These are phyloP conservation scores for Eremothecium gossypii DNA, from an alignment of 1,139 yeast species.

Conservation along the genomic window DNA sequence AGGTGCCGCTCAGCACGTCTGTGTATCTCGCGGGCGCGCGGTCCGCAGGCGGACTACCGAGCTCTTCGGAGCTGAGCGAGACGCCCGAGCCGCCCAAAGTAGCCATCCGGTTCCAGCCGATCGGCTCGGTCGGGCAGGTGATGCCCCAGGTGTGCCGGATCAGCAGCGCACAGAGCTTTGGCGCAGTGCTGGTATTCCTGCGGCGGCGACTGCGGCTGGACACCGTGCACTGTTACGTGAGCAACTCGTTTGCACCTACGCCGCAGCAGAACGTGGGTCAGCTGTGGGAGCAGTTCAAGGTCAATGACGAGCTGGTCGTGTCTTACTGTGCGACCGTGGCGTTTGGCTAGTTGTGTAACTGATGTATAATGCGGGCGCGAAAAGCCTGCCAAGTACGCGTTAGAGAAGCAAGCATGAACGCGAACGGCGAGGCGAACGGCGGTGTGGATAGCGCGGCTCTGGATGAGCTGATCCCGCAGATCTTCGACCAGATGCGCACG, in stretches of 20 bases:
- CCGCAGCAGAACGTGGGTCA: constrained; percentile 28
- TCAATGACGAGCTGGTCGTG: constrained; percentile 25
- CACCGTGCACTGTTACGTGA: constrained; percentile 26
- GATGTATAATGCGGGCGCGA: neutral
- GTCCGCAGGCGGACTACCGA: neutral
- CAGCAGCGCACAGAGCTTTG: constrained; percentile 23
- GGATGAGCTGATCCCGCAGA: constrained; percentile 24
- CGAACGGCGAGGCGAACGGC: no score
- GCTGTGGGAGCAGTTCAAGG: constrained; percentile 27
- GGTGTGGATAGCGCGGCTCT: constrained; percentile 8
- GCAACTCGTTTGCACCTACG: constrained; percentile 30
- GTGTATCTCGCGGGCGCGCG: constrained; percentile 2
- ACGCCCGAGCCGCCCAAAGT: constrained; percentile 12
- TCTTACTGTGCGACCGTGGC: constrained; percentile 30
- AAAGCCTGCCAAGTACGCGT: no score
- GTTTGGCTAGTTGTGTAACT: constrained; percentile 19
- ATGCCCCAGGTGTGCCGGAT: constrained; percentile 24
- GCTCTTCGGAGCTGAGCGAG: constrained; percentile 5
- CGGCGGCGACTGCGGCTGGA: constrained; percentile 17
- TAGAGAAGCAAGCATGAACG: no score
- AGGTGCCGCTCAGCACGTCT: constrained; percentile 1
- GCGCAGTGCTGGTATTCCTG: constrained; percentile 20
- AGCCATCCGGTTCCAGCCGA: constrained; percentile 25
- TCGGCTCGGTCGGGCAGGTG: constrained; percentile 25
- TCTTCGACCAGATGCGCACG: constrained; percentile 26